phyloP scores from a whole-genome alignment of 805 yeast species.

The Spathaspora boniae region DNA sequence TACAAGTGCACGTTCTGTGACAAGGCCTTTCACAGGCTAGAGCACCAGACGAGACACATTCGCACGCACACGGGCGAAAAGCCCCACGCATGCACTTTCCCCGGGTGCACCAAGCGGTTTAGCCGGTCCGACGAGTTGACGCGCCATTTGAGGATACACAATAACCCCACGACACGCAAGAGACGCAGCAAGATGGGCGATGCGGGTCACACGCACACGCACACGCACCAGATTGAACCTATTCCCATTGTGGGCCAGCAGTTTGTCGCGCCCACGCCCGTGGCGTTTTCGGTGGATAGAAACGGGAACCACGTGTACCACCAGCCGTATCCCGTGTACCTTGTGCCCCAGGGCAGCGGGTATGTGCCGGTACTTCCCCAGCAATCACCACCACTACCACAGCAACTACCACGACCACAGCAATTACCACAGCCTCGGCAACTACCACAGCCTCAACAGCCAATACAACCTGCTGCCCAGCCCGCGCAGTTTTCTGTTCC shows the following conservation, averaged over 20 bases:
- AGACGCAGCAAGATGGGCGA: slow-evolving; percentile 25
- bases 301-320: slow-evolving; percentile 31
- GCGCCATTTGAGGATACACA: slow-evolving; percentile 78
- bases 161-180: slow-evolving; percentile 49
- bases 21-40: slow-evolving; percentile 83
- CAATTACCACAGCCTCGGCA: slow-evolving; percentile 5
- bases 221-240: not conserved
- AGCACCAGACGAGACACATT: slow-evolving; percentile 88
- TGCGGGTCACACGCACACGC: no score
- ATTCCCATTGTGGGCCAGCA: slow-evolving; percentile 2
- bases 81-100: slow-evolving; percentile 80
- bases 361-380: slow-evolving; percentile 14
- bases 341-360: slow-evolving; percentile 26
- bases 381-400: slow-evolving; percentile 7
- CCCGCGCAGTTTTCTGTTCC: slow-evolving; percentile 11
- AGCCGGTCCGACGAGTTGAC: slow-evolving; percentile 83
- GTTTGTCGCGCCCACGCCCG: slow-evolving; percentile 10
- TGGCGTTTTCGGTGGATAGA: slow-evolving; percentile 29
- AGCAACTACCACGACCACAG: slow-evolving; percentile 4
- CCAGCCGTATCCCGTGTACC: slow-evolving; percentile 35
- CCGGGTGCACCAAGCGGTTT: slow-evolving; percentile 80
- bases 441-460: slow-evolving; percentile 11
- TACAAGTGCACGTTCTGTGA: slow-evolving; percentile 82
- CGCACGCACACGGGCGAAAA: slow-evolving; percentile 93
- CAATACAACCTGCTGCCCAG: slow-evolving; percentile 5